These are phyloP conservation scores for Komagataella phaffii DNA, from an alignment of 805 yeast genomes.

Conservation along the genomic window DNA sequence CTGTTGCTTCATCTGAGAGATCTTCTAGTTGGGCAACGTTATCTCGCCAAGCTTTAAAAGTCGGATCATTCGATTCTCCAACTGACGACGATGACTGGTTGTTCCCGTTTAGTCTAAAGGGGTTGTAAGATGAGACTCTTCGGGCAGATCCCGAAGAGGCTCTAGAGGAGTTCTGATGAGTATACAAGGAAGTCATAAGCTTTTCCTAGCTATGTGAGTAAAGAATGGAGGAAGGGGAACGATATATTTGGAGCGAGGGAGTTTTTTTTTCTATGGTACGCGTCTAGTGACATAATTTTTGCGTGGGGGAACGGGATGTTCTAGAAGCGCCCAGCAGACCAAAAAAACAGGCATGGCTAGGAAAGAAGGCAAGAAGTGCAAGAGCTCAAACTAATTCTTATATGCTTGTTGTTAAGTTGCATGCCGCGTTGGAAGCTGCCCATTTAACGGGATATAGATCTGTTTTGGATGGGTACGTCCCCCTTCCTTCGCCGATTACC, in stretches of 20 bases:
- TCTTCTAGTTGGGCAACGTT: too few species aligned
- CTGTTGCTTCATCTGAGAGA: neutral
- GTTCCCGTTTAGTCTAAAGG: neutral
- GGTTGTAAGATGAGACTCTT: neutral
- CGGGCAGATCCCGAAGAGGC: neutral
- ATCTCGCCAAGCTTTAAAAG: neutral
- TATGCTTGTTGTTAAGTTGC: too few species aligned
- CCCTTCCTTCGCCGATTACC: neutral
- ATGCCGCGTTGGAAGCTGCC: too few species aligned
- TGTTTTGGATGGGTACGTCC: neutral
- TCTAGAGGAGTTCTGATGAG: neutral
- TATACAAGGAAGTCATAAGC: neutral
- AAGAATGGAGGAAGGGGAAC: neutral
- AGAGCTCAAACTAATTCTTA: too few species aligned
- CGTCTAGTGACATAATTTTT: neutral
- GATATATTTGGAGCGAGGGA: neutral
- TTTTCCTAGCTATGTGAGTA: neutral
- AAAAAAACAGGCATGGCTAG: neutral
- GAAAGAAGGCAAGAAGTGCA: neutral
- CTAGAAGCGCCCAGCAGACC: neutral
- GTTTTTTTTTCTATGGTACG: neutral
- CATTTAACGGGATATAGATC: too few species aligned
- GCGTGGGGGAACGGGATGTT: neutral
- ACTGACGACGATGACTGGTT: neutral
- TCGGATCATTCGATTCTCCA: neutral